Evolutionary conservation across 2,329 filamentous ascomycete species (phyloP), one percentile per base, ranked within the genome.

Genomic region (Cordyceps tenuipes): DNA sequence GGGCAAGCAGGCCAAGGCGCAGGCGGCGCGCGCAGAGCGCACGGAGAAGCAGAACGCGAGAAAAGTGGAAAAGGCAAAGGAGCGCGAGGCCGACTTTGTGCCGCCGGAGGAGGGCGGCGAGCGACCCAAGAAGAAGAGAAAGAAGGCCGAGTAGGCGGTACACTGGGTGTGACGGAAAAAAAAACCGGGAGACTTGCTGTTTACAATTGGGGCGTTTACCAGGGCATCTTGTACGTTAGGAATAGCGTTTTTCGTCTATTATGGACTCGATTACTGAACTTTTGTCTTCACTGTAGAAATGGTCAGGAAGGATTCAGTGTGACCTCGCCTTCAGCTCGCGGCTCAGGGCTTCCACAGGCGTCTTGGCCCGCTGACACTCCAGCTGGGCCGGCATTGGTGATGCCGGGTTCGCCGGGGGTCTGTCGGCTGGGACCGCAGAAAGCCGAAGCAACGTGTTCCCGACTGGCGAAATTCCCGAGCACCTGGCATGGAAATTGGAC

Each of bases 1-100:
- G 70, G 87, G 87, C 70, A 96, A 96, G 79, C 86, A 92, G 70
- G 92, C 91, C 62, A 96, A 96, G 81, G 90, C 96, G 69, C 82
- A 92, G 63, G 88, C 87, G 59, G 85, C 81, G 51, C 86, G 89
- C 74, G 88, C 93, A 70, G 89, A 90, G 69, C 81, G 91, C 65
- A 82, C 90, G 69, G 91, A 95, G 72, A 87, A 88, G 74, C 92
- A 96, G 77, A 88, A 85, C 75, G 81, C 85, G 74, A 93, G 92
- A 79, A 93, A 91, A 80, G 88, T 88, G 65, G 90, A 95, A 73
- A 95, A 90, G 82, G 83, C 88, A 76, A 88, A 87, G 73, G 89
- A 94, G 77, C 82, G 91, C 62, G 87, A 91, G 72, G 86, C 88
- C 71, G 91, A 94, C 59, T 97, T 92, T 73, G 83, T 95, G 61